Conservation (phyloP, 129 eudicot species). For the Helianthus annuus region DNA sequence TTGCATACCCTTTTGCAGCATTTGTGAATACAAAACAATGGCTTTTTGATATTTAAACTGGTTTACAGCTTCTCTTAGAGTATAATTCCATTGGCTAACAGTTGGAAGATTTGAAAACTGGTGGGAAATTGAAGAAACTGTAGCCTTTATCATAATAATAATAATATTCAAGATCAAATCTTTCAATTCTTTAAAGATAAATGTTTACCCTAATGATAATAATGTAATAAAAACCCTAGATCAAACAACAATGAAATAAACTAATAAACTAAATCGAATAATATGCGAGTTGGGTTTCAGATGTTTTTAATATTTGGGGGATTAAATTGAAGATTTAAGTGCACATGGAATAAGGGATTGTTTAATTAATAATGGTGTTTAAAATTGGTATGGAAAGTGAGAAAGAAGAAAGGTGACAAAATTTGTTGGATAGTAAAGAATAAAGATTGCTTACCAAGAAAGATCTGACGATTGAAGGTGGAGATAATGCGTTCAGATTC, state of each 20-base stretch:
- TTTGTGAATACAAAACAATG: slow-evolving; percentile 50
- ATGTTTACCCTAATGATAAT: too few relatives aligned
- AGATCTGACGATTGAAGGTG: slow-evolving; percentile 14
- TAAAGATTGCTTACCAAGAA: slow-evolving; percentile 17
- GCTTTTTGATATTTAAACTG: slow-evolving; percentile 47
- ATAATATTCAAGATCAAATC: slow-evolving; percentile 25
- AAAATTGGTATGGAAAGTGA: background rate
- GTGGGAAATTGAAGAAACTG: slow-evolving; percentile 31
- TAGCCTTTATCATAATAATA: slow-evolving; percentile 45
- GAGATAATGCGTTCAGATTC: slow-evolving; percentile 14
- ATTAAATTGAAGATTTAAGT: too few relatives aligned
- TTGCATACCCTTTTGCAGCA: slow-evolving; percentile 46
- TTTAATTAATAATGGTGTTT: too few relatives aligned
- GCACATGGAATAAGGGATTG: too few relatives aligned
- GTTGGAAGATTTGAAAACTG: slow-evolving; percentile 33
- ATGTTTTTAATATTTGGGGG: too few relatives aligned
- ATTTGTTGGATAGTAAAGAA: background rate
- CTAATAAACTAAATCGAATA: too few relatives aligned
- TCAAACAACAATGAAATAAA: too few relatives aligned
- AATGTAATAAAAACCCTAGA: too few relatives aligned
- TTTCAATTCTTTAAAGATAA: background rate
- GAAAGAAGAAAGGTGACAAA: background rate
- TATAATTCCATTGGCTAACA: slow-evolving; percentile 51
- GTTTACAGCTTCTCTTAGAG: slow-evolving; percentile 53
- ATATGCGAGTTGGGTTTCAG: too few relatives aligned